phyloP scores from a whole-genome alignment of 73 alveolate genomes.

The Paramecium primaurelia region DNA sequence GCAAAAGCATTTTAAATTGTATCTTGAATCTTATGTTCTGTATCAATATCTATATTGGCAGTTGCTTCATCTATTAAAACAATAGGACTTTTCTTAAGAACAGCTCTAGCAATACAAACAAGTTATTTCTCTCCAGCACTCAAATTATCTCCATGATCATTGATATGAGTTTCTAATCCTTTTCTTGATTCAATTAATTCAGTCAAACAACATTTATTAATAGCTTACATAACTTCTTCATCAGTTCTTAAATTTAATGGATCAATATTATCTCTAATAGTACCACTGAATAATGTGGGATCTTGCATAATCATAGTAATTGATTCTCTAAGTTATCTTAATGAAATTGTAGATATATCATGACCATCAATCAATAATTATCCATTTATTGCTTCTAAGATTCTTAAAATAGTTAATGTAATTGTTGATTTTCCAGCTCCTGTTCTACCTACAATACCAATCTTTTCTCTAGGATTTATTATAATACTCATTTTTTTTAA shows the following conservation, averaged over 20 bases:
- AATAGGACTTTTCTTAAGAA: conserved; percentile 69
- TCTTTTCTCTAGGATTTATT: conserved; percentile 72
- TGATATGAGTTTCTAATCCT: conserved; percentile 70
- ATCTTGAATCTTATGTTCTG: conserved; percentile 77
- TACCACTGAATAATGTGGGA: background rate
- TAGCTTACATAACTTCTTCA: conserved; percentile 63
- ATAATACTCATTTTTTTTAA: conserved; percentile 60
- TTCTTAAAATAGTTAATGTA: conserved; percentile 61
- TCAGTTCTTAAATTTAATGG: conserved; percentile 50
- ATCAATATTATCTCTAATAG: conserved; percentile 36
- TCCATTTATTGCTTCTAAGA: conserved; percentile 64
- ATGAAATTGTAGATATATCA: conserved; percentile 75
- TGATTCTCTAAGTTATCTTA: conserved; percentile 61
- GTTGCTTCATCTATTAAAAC: conserved; percentile 92
- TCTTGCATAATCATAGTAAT: conserved; percentile 37
- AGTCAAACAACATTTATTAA: conserved; percentile 60
- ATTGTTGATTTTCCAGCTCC: conserved; percentile 85
- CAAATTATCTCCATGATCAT: conserved; percentile 74
- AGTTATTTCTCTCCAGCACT: conserved; percentile 84
- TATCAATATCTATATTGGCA: conserved; percentile 82
- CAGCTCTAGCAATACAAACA: conserved; percentile 81
- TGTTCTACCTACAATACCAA: conserved; percentile 85
- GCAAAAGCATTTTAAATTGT: conserved; percentile 63
- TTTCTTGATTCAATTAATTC: conserved; percentile 50
- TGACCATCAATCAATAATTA: conserved; percentile 77